phyloP scores from a whole-genome alignment of 2,329 filamentous ascomycete genomes.

The Colletotrichum endophyticum region DNA sequence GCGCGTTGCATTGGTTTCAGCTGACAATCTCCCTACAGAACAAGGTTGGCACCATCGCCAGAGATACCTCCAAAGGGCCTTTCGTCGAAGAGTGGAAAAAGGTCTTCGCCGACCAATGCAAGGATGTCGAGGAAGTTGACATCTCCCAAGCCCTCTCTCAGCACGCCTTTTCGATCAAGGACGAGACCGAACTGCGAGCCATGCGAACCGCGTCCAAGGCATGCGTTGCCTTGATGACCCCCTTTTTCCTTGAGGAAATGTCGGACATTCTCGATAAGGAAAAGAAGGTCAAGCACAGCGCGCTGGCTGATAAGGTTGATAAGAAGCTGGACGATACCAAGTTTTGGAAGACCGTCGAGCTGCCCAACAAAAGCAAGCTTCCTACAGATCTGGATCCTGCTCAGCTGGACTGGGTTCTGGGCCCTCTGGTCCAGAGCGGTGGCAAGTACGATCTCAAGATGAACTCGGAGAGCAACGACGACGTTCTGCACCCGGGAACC shows the following conservation, averaged over 20 bases:
- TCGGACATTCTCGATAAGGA: constrained; percentile 93
- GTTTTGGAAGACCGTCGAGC: constrained; percentile 84
- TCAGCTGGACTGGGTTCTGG: constrained; percentile 93
- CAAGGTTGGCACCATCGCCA: constrained; percentile 86
- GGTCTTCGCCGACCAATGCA: constrained; percentile 75
- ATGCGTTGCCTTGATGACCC: constrained; percentile 91
- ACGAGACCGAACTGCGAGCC: constrained; percentile 89
- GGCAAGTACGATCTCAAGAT: constrained; percentile 93
- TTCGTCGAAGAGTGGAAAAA: constrained; percentile 98
- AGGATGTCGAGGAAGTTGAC: constrained; percentile 89
- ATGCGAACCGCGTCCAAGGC: constrained; percentile 95
- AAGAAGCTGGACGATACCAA: constrained; percentile 91
- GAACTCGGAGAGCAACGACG: constrained; percentile 78
- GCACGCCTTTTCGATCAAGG: constrained; percentile 88
- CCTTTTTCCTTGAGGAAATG: constrained; percentile 98
- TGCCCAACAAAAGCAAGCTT: constrained; percentile 75
- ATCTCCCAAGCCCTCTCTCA: constrained; percentile 81
- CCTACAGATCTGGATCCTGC: constrained; percentile 85
- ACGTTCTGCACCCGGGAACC: constrained; percentile 85
- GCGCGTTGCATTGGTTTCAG: neutral
- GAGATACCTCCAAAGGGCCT: constrained; percentile 83
- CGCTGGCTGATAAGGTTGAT: constrained; percentile 84
- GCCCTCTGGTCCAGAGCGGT: constrained; percentile 91
- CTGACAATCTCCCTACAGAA: constrained; percentile 57
- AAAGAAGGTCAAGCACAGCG: constrained; percentile 93